Evolutionary conservation across 2,329 filamentous ascomycete species (phyloP).

Genomic region (Stagonosporopsis cucurbitacearum): DNA sequence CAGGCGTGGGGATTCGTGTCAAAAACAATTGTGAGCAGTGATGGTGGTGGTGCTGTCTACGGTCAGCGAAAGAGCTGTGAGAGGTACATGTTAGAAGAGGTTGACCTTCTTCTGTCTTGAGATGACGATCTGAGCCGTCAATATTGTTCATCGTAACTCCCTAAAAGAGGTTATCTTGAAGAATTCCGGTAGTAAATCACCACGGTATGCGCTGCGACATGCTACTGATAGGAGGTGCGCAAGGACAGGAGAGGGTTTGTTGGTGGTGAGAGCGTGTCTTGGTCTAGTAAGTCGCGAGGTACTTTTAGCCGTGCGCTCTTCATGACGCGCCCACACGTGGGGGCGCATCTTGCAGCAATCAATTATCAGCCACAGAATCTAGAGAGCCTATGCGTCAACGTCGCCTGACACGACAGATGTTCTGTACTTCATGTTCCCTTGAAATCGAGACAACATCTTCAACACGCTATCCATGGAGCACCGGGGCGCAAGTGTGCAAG

Average conservation of each 20-base stretch:
- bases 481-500: too few relatives aligned
- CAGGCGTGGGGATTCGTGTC: constrained; percentile 97
- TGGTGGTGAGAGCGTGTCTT: background rate
- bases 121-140: constrained; percentile 62
- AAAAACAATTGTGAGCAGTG: constrained; percentile 86
- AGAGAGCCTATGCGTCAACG: background rate
- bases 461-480: background rate
- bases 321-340: constrained; percentile 15
- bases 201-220: background rate
- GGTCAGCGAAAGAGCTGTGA: constrained; percentile 7
- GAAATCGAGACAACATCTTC: background rate
- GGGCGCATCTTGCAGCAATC: background rate
- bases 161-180: background rate
- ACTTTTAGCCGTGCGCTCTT: constrained; percentile 10
- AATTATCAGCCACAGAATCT: background rate
- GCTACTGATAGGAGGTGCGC: background rate
- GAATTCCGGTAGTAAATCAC: background rate
- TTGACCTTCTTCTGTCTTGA: constrained; percentile 46
- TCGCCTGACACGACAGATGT: background rate
- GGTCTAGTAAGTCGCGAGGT: constrained; percentile 3
- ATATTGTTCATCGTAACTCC: constrained; percentile 66
- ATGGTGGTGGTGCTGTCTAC: constrained; percentile 66
- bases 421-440: too few relatives aligned
- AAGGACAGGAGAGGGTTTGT: background rate
- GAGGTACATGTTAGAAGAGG: background rate